phyloP scores from a whole-genome alignment of 768 basidiomycete genomes.

The Tremella yokohamensis region DNA sequence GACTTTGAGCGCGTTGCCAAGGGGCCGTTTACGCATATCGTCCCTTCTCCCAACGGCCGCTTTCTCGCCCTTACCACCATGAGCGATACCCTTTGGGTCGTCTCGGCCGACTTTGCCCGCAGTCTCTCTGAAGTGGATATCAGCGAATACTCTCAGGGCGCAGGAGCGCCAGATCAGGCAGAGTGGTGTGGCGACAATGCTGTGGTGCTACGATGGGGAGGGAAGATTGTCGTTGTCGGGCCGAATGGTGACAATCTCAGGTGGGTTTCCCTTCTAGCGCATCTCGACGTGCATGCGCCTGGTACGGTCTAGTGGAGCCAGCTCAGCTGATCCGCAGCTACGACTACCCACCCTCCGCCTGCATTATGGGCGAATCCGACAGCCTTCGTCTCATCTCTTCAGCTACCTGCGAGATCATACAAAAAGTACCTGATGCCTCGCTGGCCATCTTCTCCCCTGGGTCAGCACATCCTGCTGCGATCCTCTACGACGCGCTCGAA shows the following conservation, averaged over 20 bases:
- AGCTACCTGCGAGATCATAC: constrained; percentile 78
- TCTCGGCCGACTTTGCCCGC: constrained; percentile 88
- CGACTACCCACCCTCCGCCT: constrained; percentile 68
- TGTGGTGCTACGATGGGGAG: constrained; percentile 78
- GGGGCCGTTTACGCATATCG: constrained; percentile 82
- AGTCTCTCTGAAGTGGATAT: constrained; percentile 79
- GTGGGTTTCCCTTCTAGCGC: constrained; percentile 69
- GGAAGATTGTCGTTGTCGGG: constrained; percentile 76
- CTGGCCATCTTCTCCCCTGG: constrained; percentile 86
- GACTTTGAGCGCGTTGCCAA: constrained; percentile 60
- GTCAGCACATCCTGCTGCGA: constrained; percentile 84
- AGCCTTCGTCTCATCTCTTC: constrained; percentile 79
- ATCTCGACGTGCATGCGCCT: too few relatives aligned
- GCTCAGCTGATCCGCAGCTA: constrained; percentile 59
- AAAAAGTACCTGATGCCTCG: constrained; percentile 85
- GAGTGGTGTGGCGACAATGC: constrained; percentile 98
- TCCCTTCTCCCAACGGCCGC: constrained; percentile 90
- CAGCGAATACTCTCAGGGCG: constrained; percentile 14
- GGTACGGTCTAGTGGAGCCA: too few relatives aligned
- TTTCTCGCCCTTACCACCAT: constrained; percentile 75
- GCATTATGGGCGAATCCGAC: constrained; percentile 80
- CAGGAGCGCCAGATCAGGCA: constrained; percentile 58
- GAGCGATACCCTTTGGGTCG: constrained; percentile 75
- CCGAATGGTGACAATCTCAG: constrained; percentile 81
- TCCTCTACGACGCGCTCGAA: constrained; percentile 87